Conservation (phyloP, 1,284 basidiomycete genomes). For the Cystobasidium sp. region DNA sequence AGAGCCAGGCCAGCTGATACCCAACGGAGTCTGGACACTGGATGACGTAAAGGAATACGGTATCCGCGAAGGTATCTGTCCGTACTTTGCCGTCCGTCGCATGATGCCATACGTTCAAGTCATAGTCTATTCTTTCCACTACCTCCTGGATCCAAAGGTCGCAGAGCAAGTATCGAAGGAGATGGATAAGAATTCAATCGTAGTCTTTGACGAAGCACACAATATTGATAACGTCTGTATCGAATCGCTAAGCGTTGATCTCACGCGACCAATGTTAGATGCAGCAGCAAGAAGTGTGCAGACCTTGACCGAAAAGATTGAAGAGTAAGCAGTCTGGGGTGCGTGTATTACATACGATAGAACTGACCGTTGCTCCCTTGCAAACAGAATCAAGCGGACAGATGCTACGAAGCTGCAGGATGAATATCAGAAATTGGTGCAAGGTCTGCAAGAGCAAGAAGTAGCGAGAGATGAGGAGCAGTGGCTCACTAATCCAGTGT, state of each 20-base stretch:
- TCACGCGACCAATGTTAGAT: slow-evolving; percentile 98
- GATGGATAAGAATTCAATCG: slow-evolving; percentile 95
- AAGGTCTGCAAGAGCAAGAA: slow-evolving; percentile 72
- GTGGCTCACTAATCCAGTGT: slow-evolving; percentile 91
- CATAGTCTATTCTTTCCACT: slow-evolving; percentile 99
- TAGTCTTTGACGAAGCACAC: slow-evolving; percentile 99
- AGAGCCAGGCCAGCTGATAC: slow-evolving; percentile 82
- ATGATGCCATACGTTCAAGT: slow-evolving; percentile 98
- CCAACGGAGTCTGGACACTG: slow-evolving; percentile 89
- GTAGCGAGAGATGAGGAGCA: slow-evolving; percentile 72
- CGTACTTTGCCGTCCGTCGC: slow-evolving; percentile 93
- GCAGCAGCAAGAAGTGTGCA: slow-evolving; percentile 87
- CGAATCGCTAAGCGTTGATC: slow-evolving; percentile 95
- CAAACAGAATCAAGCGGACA: slow-evolving; percentile 80
- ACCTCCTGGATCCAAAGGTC: slow-evolving; percentile 97
- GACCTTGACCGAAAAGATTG: slow-evolving; percentile 84
- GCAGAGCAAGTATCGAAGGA: slow-evolving; percentile 99
- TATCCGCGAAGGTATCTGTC: slow-evolving; percentile 82
- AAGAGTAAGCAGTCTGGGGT: slow-evolving; percentile 14
- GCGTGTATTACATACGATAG: not conserved
- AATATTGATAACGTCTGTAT: slow-evolving; percentile 99
- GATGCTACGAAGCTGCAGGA: slow-evolving; percentile 94
- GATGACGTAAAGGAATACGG: slow-evolving; percentile 92
- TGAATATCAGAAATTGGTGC: slow-evolving; percentile 95
- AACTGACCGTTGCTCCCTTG: no score